These are phyloP conservation scores for Fomitopsis pinicola DNA, from an alignment of 1,284 basidiomycete genomes.

Conservation along the genomic window DNA sequence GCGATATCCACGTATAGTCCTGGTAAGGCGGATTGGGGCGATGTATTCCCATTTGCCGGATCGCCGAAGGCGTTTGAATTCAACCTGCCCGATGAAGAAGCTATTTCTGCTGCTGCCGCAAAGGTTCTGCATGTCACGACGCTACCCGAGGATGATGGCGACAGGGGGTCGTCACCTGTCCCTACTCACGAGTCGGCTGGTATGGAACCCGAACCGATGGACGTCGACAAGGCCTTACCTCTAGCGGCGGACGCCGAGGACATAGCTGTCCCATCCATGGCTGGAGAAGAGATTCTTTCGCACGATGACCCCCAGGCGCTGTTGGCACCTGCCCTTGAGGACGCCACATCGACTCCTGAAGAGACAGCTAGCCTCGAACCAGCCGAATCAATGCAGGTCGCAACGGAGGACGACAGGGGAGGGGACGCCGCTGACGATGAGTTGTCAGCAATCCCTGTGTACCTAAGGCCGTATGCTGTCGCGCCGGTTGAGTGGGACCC, in stretches of 20 bases:
- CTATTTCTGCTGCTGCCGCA: not conserved
- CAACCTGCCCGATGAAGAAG: not conserved
- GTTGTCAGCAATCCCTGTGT: conserved; percentile 41
- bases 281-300: not conserved
- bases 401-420: conserved; percentile 20
- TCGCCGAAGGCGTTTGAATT: not conserved
- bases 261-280: too few relatives aligned
- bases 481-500: conserved; percentile 63
- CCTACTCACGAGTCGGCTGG: too few relatives aligned
- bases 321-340: too few relatives aligned
- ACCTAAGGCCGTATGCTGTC: conserved; percentile 64
- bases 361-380: not conserved
- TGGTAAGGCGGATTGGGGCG: not conserved
- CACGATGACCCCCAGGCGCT: not conserved
- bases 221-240: too few relatives aligned
- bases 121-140: not conserved
- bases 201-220: too few relatives aligned
- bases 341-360: not conserved
- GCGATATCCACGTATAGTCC: not conserved
- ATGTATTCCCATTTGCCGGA: not conserved
- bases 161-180: not conserved
- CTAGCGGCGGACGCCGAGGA: too few relatives aligned
- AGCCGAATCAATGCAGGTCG: not conserved
- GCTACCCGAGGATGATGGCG: not conserved
- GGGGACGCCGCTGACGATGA: conserved; percentile 12